Conservation (phyloP, 352 stramenopile species). For the Thalassiosira exigua region DNA sequence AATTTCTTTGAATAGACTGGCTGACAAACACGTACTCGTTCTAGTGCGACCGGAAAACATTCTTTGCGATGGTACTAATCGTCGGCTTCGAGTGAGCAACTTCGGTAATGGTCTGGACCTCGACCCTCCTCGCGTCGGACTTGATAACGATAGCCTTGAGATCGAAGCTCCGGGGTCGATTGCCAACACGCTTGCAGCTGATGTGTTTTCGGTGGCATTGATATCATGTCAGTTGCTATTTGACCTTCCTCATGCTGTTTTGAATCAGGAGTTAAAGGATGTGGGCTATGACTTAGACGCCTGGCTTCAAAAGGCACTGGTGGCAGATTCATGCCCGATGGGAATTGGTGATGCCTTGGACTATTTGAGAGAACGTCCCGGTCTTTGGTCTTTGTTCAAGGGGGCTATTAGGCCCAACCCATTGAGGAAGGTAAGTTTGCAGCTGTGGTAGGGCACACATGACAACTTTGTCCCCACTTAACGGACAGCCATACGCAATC, state of each 20-base stretch:
- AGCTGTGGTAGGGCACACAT: not conserved
- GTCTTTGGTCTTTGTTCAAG: conserved; percentile 69
- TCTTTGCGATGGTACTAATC: conserved; percentile 44
- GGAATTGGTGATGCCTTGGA: conserved; percentile 66
- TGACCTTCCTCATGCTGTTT: conserved; percentile 68
- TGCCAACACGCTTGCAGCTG: conserved; percentile 54
- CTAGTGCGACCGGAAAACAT: too few relatives aligned
- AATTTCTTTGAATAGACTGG: too few relatives aligned
- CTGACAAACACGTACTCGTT: too few relatives aligned
- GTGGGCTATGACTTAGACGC: conserved; percentile 73
- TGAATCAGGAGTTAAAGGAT: conserved; percentile 70
- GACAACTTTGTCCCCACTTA: too few relatives aligned
- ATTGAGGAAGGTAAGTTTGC: conserved; percentile 27
- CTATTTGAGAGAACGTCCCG: conserved; percentile 67
- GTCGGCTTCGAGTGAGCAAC: conserved; percentile 65
- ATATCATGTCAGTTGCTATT: conserved; percentile 79
- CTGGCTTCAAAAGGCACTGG: conserved; percentile 68
- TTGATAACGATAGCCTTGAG: conserved; percentile 52
- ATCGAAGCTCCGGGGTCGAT: conserved; percentile 56
- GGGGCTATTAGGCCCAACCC: conserved; percentile 65
- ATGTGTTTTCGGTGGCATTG: conserved; percentile 70
- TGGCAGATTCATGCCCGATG: conserved; percentile 45
- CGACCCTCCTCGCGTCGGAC: conserved; percentile 65
- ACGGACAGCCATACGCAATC: not conserved
- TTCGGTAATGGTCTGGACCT: conserved; percentile 80